Evolutionary conservation across 352 stramenopile species (phyloP).

Genomic region (Globisporangium splendens): DNA sequence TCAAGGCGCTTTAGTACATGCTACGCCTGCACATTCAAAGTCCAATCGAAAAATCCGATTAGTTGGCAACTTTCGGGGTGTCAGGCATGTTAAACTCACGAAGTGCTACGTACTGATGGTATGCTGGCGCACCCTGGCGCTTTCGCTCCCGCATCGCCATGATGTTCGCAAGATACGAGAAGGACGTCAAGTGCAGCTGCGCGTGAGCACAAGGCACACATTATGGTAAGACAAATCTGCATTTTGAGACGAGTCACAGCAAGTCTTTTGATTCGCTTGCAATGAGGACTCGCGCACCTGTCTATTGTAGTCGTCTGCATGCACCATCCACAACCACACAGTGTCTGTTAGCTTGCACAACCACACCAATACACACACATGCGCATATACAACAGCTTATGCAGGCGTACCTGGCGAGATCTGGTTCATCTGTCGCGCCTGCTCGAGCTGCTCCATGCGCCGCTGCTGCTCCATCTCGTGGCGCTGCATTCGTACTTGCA

Average conservation of each 20-base stretch:
- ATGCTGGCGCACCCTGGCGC: constrained; percentile 18
- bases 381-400: not conserved
- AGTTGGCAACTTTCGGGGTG: not conserved
- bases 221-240: no score
- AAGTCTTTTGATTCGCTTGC: not conserved
- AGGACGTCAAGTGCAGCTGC: constrained; percentile 47
- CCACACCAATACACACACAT: not conserved
- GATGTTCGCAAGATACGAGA: constrained; percentile 50
- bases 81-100: not conserved
- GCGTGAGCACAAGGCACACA: not conserved
- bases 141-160: constrained; percentile 47
- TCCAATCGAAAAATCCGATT: not conserved
- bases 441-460: constrained; percentile 35
- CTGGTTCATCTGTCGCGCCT: constrained; percentile 34
- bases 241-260: not conserved
- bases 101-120: constrained; percentile 18
- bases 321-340: not conserved
- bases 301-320: constrained; percentile 47
- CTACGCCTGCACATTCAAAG: constrained; percentile 23
- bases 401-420: constrained; percentile 30
- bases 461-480: constrained; percentile 32
- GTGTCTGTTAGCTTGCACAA: not conserved
- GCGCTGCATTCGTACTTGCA: constrained; percentile 16
- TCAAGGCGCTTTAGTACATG: constrained; percentile 29
- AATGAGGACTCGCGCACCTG: constrained; percentile 19